A percentile compares a stretch with the other conserved stretches of the same genome.
Conservation (phyloP, 805 yeast species). For the Nakazawaea siamensis region DNA sequence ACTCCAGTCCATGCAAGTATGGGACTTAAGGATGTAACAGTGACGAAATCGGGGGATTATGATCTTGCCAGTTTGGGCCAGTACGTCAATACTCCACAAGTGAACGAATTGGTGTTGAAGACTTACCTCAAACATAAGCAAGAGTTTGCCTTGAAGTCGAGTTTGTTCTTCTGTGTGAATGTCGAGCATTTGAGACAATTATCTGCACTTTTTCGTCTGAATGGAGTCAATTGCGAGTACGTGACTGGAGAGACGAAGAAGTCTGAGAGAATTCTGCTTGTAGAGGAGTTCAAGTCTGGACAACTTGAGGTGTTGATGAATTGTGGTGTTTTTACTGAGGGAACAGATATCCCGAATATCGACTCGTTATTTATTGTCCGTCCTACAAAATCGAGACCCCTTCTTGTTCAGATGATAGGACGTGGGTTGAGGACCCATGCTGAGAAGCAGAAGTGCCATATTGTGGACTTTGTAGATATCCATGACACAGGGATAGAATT, state of each 20-base stretch:
- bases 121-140: constrained; percentile 40
- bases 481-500: constrained; percentile 45
- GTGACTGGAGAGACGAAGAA: constrained; percentile 61
- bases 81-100: constrained; percentile 44
- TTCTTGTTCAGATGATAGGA: constrained; percentile 84
- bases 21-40: constrained; percentile 18
- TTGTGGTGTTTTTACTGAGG: constrained; percentile 89
- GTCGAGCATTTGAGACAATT: constrained; percentile 55
- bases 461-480: constrained; percentile 71
- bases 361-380: constrained; percentile 74
- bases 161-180: constrained; percentile 74
- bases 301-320: constrained; percentile 68
- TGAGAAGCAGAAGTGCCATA: constrained; percentile 58
- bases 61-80: constrained; percentile 38
- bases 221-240: constrained; percentile 62
- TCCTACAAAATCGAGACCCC: constrained; percentile 68
- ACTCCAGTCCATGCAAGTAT: constrained; percentile 42
- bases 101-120: constrained; percentile 46
- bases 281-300: constrained; percentile 55
- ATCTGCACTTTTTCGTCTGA: constrained; percentile 39
- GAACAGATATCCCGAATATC: constrained; percentile 87
- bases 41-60: constrained; percentile 41
- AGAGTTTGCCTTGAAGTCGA: constrained; percentile 40
- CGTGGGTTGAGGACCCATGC: constrained; percentile 67
- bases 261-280: constrained; percentile 38